Conservation (phyloP, 2,329 filamentous ascomycete genomes). For the Uncinocarpus reesii region DNA sequence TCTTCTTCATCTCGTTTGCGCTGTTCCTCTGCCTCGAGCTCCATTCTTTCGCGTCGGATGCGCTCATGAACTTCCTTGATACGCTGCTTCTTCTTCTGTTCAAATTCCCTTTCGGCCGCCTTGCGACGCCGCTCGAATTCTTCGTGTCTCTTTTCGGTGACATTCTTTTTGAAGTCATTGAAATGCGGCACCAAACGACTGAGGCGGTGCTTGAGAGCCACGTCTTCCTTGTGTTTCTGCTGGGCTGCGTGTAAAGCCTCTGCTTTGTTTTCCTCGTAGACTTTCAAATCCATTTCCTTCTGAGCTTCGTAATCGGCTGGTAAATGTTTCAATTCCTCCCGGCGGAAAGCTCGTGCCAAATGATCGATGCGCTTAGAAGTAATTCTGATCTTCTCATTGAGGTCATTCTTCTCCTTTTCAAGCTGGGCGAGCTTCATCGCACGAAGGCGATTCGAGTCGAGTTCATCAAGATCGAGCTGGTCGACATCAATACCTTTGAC, state of each 20-base stretch:
- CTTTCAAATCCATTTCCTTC: conserved; percentile 62
- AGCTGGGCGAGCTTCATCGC: conserved; percentile 91
- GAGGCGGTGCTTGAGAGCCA: conserved; percentile 88
- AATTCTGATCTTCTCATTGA: conserved; percentile 79
- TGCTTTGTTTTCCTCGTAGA: conserved; percentile 68
- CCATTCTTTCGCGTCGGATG: conserved; percentile 69
- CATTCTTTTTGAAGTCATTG: conserved; percentile 68
- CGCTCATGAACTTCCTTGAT: conserved; percentile 81
- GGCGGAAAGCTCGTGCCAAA: conserved; percentile 89
- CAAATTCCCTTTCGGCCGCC: conserved; percentile 82
- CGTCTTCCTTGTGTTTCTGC: conserved; percentile 80
- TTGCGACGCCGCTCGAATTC: conserved; percentile 93
- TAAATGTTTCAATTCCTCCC: conserved; percentile 90
- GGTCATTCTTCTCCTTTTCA: conserved; percentile 95
- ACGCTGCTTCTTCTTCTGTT: conserved; percentile 78
- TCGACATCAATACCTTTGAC: conserved; percentile 71
- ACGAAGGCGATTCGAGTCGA: conserved; percentile 83
- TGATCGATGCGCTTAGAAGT: conserved; percentile 95
- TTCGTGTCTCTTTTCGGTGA: conserved; percentile 79
- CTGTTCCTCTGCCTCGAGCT: conserved; percentile 74
- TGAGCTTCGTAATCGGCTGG: conserved; percentile 75
- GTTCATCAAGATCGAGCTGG: conserved; percentile 61
- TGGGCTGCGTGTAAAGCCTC: conserved; percentile 72
- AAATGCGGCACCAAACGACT: conserved; percentile 74
- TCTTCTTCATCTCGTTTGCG: conserved; percentile 75